Base-by-base conservation (phyloP, 805 yeast genomes). In the Nematodospora valgi region DNA sequence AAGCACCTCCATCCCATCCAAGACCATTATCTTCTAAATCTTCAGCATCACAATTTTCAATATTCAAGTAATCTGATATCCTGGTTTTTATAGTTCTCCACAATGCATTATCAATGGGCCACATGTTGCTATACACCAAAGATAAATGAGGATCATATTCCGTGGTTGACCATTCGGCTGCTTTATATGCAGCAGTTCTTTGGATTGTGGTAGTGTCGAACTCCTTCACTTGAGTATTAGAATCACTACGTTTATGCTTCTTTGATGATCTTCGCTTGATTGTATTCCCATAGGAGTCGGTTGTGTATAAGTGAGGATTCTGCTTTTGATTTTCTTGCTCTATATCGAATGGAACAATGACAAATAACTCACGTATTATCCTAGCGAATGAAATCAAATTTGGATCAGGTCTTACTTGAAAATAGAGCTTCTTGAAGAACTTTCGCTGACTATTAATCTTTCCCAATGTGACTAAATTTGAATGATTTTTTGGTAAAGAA, bases 141-240 rank as follows among this genome's bases (percentile, higher is more conserved):
- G 88, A 80, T 12, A 85, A 62, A 52, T 85, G 95, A 1, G 95
- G 94, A 34, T 74, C 76, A 50, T 66, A 85, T 35, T 78, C 82
- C 4, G 58, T 49, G 10, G 40, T 41, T 4, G 74, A 70, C 89
- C 91, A 83, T 14, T 48, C 53, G 4, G 69, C 64, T 0, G 72
- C 73, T 17, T 65, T 65, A 5, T 59, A 65, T 0, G 86, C 80
- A 22, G 71, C 64, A 27, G 68, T 61, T 6, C 67, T 64, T 36
- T 29, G 45, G 28, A 30, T 27, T 9, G 22, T 21, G 8, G 30
- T 14, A 0, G 40, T 37, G 18, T 66, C 69, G 11, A 65, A 33
- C 7, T 46, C 45, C 18, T 58, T 56, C 1, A 37, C 40, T 12
- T 17, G 22, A n/a, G 22, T 6, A 6, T 10, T 10, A 20, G 35